A percentile compares a stretch with the other conserved stretches of the same genome.
Conservation (phyloP, 768 basidiomycete genomes). For the Phlegmacium glaucopus region DNA sequence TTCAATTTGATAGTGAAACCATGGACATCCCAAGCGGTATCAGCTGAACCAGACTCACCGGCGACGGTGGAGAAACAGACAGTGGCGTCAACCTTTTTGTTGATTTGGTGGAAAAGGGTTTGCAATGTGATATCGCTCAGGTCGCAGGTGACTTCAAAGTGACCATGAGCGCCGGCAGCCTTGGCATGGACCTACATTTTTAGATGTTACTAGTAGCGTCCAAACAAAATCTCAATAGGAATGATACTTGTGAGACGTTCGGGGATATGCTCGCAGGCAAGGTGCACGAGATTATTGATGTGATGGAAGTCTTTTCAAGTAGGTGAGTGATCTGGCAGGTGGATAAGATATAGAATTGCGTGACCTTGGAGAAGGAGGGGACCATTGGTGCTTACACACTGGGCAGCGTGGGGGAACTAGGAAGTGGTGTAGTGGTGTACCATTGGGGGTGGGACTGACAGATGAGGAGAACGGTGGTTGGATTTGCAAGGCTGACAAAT, state of each 20-base stretch:
- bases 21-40: constrained; percentile 88
- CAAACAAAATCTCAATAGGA: background rate
- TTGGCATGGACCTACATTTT: constrained; percentile 86
- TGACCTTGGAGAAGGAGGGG: constrained; percentile 87
- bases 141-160: constrained; percentile 86
- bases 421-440: too few species aligned
- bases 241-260: constrained; percentile 73
- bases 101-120: constrained; percentile 57
- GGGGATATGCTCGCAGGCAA: constrained; percentile 93
- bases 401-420: constrained; percentile 80
- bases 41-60: constrained; percentile 85
- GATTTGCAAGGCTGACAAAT: too few species aligned
- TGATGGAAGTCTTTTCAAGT: constrained; percentile 70
- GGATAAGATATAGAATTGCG: constrained; percentile 9
- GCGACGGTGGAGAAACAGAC: constrained; percentile 93
- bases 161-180: constrained; percentile 90
- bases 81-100: constrained; percentile 70
- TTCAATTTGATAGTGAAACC: constrained; percentile 90
- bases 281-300: constrained; percentile 88
- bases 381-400: constrained; percentile 70
- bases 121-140: constrained; percentile 80
- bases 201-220: constrained; percentile 21
- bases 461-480: too few species aligned
- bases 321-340: constrained; percentile 12
- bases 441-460: too few species aligned